phyloP scores from a whole-genome alignment of 1,284 basidiomycete genomes.

The Golubevia sp. region DNA sequence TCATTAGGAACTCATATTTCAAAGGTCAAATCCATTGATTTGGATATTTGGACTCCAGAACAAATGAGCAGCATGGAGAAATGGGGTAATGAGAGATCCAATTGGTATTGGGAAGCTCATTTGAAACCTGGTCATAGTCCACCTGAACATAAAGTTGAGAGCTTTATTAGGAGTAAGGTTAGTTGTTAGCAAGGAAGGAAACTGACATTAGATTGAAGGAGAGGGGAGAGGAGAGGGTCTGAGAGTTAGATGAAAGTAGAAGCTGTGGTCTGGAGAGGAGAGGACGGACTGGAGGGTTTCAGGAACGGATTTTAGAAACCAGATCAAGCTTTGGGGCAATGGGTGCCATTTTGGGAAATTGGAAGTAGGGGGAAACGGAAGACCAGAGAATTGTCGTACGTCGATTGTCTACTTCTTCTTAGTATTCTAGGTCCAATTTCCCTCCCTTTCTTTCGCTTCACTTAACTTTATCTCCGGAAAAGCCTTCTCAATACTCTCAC shows the following conservation, averaged over 20 bases:
- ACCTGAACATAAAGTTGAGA: constrained; percentile 97
- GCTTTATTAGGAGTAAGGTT: constrained; percentile 87
- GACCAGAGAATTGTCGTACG: too few relatives aligned
- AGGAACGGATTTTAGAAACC: too few relatives aligned
- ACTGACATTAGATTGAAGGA: not conserved
- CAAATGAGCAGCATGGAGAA: constrained; percentile 91
- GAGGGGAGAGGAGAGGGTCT: too few relatives aligned
- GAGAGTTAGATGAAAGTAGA: too few relatives aligned
- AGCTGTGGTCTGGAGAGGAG: too few relatives aligned
- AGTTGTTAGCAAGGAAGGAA: not conserved
- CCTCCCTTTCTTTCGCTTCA: not conserved
- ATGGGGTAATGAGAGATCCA: constrained; percentile 92
- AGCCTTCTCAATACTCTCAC: too few relatives aligned
- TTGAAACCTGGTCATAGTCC: constrained; percentile 89
- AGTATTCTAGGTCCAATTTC: not conserved
- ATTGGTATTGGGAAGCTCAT: constrained; percentile 96
- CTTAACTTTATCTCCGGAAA: not conserved
- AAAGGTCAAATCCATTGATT: constrained; percentile 89
- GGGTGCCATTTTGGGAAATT: too few relatives aligned
- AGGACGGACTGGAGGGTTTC: too few relatives aligned
- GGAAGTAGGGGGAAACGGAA: too few relatives aligned
- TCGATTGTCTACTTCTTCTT: not conserved
- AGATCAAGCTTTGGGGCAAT: too few relatives aligned
- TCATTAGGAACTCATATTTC: constrained; percentile 82
- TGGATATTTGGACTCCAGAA: constrained; percentile 96